A percentile compares a stretch with the other conserved stretches of the same genome.
Evolutionary conservation across 805 yeast genomes (phyloP).

Genomic region (Metschnikowia matae): DNA sequence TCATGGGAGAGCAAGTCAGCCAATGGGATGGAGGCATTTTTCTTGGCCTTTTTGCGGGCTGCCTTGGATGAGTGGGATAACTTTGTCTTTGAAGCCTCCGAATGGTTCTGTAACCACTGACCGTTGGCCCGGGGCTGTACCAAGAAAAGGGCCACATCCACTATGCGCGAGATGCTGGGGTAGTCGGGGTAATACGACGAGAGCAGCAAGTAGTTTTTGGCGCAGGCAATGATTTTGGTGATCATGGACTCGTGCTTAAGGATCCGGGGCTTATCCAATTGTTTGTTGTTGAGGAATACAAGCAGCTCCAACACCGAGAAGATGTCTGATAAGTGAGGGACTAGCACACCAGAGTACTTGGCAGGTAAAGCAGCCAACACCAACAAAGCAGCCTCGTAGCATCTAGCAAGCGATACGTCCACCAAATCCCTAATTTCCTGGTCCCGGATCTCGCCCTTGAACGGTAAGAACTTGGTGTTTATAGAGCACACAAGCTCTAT

Average conservation of each 20-base stretch:
- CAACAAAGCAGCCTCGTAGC: conserved; percentile 44
- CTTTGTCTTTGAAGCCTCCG: conserved; percentile 5
- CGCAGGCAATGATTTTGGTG: conserved; percentile 31
- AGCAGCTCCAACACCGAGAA: conserved; percentile 53
- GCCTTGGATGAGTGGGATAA: conserved; percentile 12
- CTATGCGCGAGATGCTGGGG: conserved; percentile 49
- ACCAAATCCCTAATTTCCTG: conserved; percentile 43
- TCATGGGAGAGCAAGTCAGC: conserved; percentile 69
- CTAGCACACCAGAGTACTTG: conserved; percentile 33
- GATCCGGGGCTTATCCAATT: conserved; percentile 28
- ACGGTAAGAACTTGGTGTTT: conserved; percentile 50
- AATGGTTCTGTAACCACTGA: not conserved
- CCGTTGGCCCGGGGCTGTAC: conserved; percentile 33
- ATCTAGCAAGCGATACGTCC: conserved; percentile 36
- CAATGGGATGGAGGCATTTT: conserved; percentile 44
- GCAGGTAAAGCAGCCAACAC: conserved; percentile 36
- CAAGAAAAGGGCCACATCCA: conserved; percentile 50
- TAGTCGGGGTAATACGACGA: conserved; percentile 45
- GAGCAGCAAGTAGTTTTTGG: conserved; percentile 26
- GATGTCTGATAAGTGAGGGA: conserved; percentile 49
- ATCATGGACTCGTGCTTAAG: conserved; percentile 37
- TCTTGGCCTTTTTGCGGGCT: conserved; percentile 39
- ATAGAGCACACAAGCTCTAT: conserved; percentile 54
- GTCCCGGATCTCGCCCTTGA: conserved; percentile 59
- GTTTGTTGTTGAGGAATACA: conserved; percentile 48